Percentiles rank a stretch among this genome's conserved stretches.
phyloP scores from a whole-genome alignment of 2,329 filamentous ascomycete species.

The Harringtonia aguacate region DNA sequence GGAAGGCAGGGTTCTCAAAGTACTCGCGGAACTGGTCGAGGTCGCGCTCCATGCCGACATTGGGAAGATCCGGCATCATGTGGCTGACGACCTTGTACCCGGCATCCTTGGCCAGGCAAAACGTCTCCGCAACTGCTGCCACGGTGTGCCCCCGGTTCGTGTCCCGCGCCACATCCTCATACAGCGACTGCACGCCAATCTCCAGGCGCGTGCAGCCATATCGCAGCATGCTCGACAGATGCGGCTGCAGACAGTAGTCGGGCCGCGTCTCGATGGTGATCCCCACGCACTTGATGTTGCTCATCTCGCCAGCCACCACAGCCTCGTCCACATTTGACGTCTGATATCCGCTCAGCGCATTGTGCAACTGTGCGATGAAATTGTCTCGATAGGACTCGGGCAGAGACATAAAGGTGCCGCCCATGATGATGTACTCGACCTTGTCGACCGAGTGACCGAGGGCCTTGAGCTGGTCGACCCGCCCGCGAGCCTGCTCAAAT shows the following conservation, averaged over 20 bases:
- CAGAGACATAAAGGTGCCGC: conserved; percentile 97
- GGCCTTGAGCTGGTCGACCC: conserved; percentile 93
- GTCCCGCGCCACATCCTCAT: conserved; percentile 96
- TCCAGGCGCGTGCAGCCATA: conserved; percentile 94
- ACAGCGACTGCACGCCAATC: conserved; percentile 90
- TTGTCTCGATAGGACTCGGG: conserved; percentile 80
- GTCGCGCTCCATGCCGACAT: conserved; percentile 97
- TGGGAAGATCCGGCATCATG: conserved; percentile 99
- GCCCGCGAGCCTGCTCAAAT: conserved; percentile 90
- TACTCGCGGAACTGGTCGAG: conserved; percentile 96
- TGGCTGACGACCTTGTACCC: conserved; percentile 98
- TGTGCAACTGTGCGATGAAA: conserved; percentile 93
- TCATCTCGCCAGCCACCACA: conserved; percentile 89
- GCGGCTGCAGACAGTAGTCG: conserved; percentile 94
- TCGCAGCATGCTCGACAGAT: conserved; percentile 90
- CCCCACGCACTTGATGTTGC: conserved; percentile 90
- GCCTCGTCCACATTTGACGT: conserved; percentile 92
- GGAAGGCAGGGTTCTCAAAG: conserved; percentile 91
- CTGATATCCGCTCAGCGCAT: conserved; percentile 91
- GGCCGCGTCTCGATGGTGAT: conserved; percentile 97
- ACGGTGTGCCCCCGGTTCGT: conserved; percentile 97
- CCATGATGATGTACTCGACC: conserved; percentile 99
- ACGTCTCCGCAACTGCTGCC: conserved; percentile 88
- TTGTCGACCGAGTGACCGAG: conserved; percentile 97
- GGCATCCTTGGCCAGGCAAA: conserved; percentile 93